These are phyloP conservation scores for Chytriomyces hyalinus DNA, from an alignment of 192 early-diverging fungal genomes.

Conservation along the genomic window DNA sequence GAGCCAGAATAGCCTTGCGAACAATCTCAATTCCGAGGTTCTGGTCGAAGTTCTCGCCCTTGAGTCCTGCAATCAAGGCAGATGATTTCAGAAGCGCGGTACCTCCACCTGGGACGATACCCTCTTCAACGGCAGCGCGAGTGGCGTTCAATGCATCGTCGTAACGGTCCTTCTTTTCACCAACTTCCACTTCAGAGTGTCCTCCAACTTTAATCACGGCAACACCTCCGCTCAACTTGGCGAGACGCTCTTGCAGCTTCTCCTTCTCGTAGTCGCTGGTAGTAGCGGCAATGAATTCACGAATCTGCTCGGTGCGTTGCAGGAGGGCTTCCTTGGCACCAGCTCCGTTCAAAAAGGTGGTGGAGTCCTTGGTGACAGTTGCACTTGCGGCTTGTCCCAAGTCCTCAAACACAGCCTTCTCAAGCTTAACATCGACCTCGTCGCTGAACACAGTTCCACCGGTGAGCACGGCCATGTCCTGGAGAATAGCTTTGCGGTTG, in stretches of 20 bases:
- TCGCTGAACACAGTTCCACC: slow-evolving; percentile 96
- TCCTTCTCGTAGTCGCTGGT: slow-evolving; percentile 98
- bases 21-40: slow-evolving; percentile 97
- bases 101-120: slow-evolving; percentile 98
- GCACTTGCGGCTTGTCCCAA: slow-evolving; percentile 88
- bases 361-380: slow-evolving; percentile 99
- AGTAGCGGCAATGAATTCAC: slow-evolving; percentile 81
- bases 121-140: slow-evolving; percentile 98
- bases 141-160: slow-evolving; percentile 98
- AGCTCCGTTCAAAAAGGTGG: slow-evolving; percentile 94
- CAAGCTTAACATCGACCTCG: slow-evolving; percentile 96
- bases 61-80: slow-evolving; percentile 78
- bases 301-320: slow-evolving; percentile 97
- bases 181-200: slow-evolving; percentile 97
- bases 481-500: slow-evolving; percentile 98
- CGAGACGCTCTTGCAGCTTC: slow-evolving; percentile 99
- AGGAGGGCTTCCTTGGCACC: slow-evolving; percentile 87
- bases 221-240: slow-evolving; percentile 97
- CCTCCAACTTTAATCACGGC: slow-evolving; percentile 99
- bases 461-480: slow-evolving; percentile 96
- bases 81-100: slow-evolving; percentile 94
- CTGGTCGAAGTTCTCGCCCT: slow-evolving; percentile 99
- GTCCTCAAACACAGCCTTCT: slow-evolving; percentile 88
- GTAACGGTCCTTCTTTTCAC: slow-evolving; percentile 99
- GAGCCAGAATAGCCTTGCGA: slow-evolving; percentile 89